Conservation (phyloP, 169 alveolate species). For the Eimeria praecox region DNA sequence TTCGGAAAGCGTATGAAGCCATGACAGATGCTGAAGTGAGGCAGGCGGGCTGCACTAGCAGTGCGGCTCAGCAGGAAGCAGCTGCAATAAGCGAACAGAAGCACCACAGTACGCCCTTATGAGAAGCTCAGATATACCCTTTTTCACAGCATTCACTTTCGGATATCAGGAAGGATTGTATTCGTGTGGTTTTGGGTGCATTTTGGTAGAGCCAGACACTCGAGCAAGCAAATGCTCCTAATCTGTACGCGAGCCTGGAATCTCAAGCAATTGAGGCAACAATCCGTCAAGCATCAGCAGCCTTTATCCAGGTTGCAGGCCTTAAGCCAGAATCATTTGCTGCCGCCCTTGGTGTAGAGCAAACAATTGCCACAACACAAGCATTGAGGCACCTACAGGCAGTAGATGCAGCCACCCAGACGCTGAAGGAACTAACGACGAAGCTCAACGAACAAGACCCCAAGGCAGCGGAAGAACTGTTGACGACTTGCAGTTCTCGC, state of each 20-base stretch:
- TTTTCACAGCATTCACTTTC: background rate
- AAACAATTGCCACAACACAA: constrained; percentile 45
- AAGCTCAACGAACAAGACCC: background rate
- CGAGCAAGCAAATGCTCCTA: background rate
- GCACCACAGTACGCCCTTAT: background rate
- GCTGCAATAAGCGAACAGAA: background rate
- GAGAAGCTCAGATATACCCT: background rate
- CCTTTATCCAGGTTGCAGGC: constrained; percentile 7
- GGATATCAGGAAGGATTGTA: too few relatives aligned
- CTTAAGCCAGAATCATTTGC: constrained; percentile 48
- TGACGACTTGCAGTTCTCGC: constrained; percentile 9
- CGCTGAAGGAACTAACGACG: background rate
- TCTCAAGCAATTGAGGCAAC: constrained; percentile 5
- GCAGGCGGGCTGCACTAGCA: background rate
- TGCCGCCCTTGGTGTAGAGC: constrained; percentile 60
- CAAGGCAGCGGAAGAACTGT: background rate
- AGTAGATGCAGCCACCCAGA: constrained; percentile 58
- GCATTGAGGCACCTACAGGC: constrained; percentile 44
- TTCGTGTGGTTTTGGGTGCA: background rate
- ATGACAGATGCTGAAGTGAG: constrained; percentile 43
- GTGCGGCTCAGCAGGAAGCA: background rate
- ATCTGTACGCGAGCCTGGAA: background rate
- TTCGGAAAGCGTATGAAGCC: constrained; percentile 43
- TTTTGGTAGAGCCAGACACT: background rate
- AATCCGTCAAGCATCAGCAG: constrained; percentile 25